Conservation (phyloP, 2,329 filamentous ascomycete genomes). For the Ciborinia camelliae region DNA sequence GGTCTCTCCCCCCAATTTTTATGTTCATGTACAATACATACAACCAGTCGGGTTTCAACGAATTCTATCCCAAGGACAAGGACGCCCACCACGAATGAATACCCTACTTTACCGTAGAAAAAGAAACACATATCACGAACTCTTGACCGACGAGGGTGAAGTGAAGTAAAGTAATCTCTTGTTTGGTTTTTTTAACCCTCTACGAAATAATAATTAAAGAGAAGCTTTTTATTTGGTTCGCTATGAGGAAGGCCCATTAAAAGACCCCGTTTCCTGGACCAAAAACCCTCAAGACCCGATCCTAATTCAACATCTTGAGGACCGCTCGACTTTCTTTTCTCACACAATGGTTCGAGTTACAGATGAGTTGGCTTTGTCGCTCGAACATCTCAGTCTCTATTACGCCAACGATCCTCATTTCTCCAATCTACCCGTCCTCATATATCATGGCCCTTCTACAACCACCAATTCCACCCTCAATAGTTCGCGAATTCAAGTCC, state of each 20-base stretch:
- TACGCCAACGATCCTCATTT: slow-evolving; percentile 82
- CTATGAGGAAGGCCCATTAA: slow-evolving; percentile 17
- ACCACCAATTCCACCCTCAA: slow-evolving; percentile 83
- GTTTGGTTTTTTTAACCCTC: background rate
- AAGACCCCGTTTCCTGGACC: slow-evolving; percentile 14
- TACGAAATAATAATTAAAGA: background rate
- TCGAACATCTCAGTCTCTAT: slow-evolving; percentile 82
- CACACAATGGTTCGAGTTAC: slow-evolving; percentile 78
- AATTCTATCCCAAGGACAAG: background rate
- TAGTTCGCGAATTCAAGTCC: slow-evolving; percentile 90
- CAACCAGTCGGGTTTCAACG: slow-evolving; percentile 4
- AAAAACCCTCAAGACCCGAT: slow-evolving; percentile 1
- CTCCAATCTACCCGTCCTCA: slow-evolving; percentile 74
- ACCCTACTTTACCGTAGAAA: too few species aligned
- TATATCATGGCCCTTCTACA: slow-evolving; percentile 90
- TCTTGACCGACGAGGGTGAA: background rate
- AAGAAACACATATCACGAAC: too few species aligned
- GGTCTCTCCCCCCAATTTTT: background rate
- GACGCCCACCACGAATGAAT: background rate
- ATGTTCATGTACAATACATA: background rate
- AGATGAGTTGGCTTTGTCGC: slow-evolving; percentile 71
- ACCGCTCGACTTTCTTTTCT: slow-evolving; percentile 30
- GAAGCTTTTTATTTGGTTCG: slow-evolving; percentile 9
- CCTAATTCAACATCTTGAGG: slow-evolving; percentile 24
- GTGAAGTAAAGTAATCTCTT: background rate